These are phyloP conservation scores for Colletotrichum destructivum DNA, from an alignment of 2,329 filamentous ascomycete species.

Conservation along the genomic window DNA sequence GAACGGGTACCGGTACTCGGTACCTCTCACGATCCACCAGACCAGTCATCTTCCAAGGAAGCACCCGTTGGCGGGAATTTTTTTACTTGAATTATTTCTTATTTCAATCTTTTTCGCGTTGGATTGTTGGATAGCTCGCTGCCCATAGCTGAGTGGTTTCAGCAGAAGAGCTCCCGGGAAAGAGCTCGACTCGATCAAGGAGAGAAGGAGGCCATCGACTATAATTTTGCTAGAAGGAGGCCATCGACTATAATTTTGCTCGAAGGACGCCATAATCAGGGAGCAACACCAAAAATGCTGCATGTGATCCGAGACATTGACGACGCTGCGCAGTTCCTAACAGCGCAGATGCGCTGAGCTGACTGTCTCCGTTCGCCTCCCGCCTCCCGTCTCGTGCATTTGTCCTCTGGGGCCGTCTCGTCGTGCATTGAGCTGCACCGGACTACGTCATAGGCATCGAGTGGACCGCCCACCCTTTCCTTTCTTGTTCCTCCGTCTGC, in stretches of 20 bases:
- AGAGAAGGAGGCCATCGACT: conserved; percentile 3
- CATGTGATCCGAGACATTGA: conserved; percentile 17
- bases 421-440: conserved; percentile 25
- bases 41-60: conserved; percentile 33
- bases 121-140: not conserved
- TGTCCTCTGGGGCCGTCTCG: conserved; percentile 2
- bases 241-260: not conserved
- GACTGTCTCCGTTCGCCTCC: not conserved
- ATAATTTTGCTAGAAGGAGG: not conserved
- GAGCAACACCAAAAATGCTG: not conserved
- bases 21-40: conserved; percentile 15
- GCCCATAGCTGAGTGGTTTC: conserved; percentile 8
- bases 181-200: conserved; percentile 11
- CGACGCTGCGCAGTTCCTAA: not conserved
- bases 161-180: not conserved
- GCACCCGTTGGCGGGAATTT: conserved; percentile 21
- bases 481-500: conserved; percentile 36
- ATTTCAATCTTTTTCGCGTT: not conserved
- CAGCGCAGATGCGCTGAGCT: not conserved
- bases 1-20: conserved; percentile 13
- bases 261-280: not conserved
- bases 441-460: conserved; percentile 37
- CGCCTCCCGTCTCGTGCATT: not conserved
- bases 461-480: conserved; percentile 35
- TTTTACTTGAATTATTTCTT: not conserved